Conservation (phyloP, 2,329 filamentous ascomycete genomes). For the Chaetomium globosum region DNA sequence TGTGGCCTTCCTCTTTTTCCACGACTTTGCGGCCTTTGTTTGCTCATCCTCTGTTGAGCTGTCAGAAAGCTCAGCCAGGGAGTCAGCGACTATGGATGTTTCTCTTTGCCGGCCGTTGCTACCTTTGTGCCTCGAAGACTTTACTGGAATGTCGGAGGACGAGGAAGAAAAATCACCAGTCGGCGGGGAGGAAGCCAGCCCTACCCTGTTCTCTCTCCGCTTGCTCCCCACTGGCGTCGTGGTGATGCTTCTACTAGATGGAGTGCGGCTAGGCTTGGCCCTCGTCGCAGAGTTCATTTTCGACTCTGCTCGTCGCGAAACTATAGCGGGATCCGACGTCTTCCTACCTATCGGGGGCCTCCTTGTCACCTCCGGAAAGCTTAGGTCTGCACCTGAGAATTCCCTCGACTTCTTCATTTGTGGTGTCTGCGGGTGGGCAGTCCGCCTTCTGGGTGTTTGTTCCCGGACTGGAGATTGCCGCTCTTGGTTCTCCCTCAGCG, state of each 20-base stretch:
- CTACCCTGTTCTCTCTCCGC: constrained; percentile 18
- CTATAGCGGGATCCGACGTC: constrained; percentile 29
- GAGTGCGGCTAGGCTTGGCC: constrained; percentile 19
- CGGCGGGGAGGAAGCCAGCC: constrained; percentile 24
- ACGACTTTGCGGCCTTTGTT: constrained; percentile 51
- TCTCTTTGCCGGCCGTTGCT: constrained; percentile 38
- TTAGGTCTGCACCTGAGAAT: constrained; percentile 18
- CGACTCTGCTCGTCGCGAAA: constrained; percentile 24
- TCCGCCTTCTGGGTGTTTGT: constrained; percentile 23
- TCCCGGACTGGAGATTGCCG: constrained; percentile 25
- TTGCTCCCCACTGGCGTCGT: constrained; percentile 12
- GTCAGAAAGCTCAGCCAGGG: constrained; percentile 40
- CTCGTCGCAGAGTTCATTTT: constrained; percentile 19
- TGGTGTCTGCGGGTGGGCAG: constrained; percentile 31
- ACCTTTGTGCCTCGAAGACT: constrained; percentile 35
- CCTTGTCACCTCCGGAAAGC: constrained; percentile 14
- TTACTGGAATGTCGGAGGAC: constrained; percentile 32
- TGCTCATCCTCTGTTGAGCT: constrained; percentile 50
- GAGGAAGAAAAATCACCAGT: constrained; percentile 29
- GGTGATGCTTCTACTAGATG: constrained; percentile 21
- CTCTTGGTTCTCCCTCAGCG: constrained; percentile 31
- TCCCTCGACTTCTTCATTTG: constrained; percentile 23
- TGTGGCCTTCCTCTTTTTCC: constrained; percentile 63
- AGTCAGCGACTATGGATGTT: constrained; percentile 45
- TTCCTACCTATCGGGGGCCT: constrained; percentile 16